Conservation (phyloP, 2,329 filamentous ascomycete species). For the Dothistroma septosporum region DNA sequence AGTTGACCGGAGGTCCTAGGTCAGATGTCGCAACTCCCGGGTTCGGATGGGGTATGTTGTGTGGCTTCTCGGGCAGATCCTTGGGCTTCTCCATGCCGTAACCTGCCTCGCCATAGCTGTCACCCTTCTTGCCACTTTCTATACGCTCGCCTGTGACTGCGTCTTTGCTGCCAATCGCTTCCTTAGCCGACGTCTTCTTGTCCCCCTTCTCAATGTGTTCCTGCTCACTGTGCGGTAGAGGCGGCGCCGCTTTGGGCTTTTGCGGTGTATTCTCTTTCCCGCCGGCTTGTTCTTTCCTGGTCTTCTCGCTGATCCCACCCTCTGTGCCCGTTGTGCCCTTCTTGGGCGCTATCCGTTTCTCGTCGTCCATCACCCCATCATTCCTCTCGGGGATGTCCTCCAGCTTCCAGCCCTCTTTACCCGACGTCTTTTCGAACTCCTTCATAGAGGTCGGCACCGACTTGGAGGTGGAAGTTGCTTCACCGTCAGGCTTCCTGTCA, state of each 20-base stretch:
- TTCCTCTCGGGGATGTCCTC: conserved; percentile 52
- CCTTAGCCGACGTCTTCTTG: conserved; percentile 30
- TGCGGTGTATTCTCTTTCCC: conserved; percentile 70
- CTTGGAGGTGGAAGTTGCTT: conserved; percentile 30
- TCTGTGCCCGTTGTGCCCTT: conserved; percentile 84
- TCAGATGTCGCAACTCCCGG: conserved; percentile 42
- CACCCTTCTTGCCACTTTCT: conserved; percentile 30
- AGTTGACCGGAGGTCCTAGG: conserved; percentile 24
- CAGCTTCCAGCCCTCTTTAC: conserved; percentile 21
- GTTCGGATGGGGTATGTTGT: conserved; percentile 68
- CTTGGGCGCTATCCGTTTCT: conserved; percentile 68
- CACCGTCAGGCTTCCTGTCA: conserved; percentile 43
- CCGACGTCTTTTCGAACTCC: conserved; percentile 35
- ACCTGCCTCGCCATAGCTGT: conserved; percentile 25
- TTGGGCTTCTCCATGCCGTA: conserved; percentile 40
- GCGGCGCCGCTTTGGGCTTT: conserved; percentile 78
- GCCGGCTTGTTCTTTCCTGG: conserved; percentile 61
- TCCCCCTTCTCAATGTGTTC: conserved; percentile 53
- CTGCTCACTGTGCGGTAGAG: conserved; percentile 75
- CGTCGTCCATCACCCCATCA: conserved; percentile 91
- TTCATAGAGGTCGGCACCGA: conserved; percentile 33
- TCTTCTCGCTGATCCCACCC: conserved; percentile 82
- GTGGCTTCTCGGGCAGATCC: conserved; percentile 72
- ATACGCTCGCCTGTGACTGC: conserved; percentile 20
- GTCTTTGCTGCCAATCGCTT: conserved; percentile 37